phyloP scores from a whole-genome alignment of 768 basidiomycete genomes.

The Lactarius pseudohatsudake region DNA sequence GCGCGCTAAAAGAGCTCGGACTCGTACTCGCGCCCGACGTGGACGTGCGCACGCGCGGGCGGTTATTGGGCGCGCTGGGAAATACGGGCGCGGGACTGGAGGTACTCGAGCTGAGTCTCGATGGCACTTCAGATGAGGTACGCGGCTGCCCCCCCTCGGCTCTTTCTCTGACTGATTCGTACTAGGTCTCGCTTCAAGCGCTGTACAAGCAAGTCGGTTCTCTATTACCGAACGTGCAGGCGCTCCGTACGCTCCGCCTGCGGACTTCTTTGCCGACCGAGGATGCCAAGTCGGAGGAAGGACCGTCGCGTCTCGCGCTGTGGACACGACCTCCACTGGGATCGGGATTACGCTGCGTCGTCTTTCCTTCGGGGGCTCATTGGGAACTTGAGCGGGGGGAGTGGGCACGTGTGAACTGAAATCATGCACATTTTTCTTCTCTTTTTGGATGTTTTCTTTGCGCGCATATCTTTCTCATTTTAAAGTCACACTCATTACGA shows the following conservation, averaged over 20 bases:
- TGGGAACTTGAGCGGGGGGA: slow-evolving; percentile 28
- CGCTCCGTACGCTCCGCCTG: slow-evolving; percentile 34
- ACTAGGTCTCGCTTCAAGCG: slow-evolving; percentile 28
- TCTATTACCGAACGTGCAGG: slow-evolving; percentile 33
- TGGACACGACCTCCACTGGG: slow-evolving; percentile 33
- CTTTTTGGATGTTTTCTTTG: background rate
- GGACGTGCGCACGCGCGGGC: slow-evolving; percentile 37
- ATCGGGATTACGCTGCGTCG: slow-evolving; percentile 30
- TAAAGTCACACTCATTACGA: background rate
- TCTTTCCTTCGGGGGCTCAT: slow-evolving; percentile 35
- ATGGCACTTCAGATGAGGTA: slow-evolving; percentile 36
- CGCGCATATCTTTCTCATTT: background rate
- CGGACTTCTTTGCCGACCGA: slow-evolving; percentile 42
- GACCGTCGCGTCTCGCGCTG: slow-evolving; percentile 33
- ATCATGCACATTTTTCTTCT: background rate
- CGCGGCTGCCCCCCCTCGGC: background rate
- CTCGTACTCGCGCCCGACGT: slow-evolving; percentile 29
- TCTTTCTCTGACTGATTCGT: background rate
- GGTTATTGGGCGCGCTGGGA: slow-evolving; percentile 35
- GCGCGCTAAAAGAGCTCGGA: slow-evolving; percentile 25
- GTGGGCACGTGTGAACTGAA: slow-evolving; percentile 13
- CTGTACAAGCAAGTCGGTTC: slow-evolving; percentile 35
- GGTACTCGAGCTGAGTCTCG: slow-evolving; percentile 32
- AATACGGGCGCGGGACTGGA: slow-evolving; percentile 34
- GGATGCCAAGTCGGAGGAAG: slow-evolving; percentile 37